These are phyloP conservation scores for Pulveroboletus ravenelii DNA, from an alignment of 768 basidiomycete genomes.

Conservation along the genomic window DNA sequence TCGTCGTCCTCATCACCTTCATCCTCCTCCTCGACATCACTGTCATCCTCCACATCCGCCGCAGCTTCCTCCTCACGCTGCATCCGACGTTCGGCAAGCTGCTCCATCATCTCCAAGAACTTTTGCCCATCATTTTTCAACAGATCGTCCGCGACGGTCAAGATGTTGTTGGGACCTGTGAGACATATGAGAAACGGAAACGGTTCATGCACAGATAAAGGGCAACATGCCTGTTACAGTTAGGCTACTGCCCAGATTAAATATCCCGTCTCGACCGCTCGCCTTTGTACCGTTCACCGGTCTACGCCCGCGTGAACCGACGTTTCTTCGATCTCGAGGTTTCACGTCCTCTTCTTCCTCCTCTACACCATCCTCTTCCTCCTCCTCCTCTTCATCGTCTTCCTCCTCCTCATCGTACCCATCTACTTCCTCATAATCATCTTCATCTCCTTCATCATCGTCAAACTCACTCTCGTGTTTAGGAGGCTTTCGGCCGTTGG, in stretches of 20 bases:
- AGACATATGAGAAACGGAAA: slow-evolving; percentile 21
- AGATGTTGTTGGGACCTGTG: slow-evolving; percentile 83
- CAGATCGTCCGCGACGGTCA: slow-evolving; percentile 97
- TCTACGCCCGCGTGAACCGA: slow-evolving; percentile 35
- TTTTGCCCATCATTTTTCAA: slow-evolving; percentile 98
- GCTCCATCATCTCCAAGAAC: slow-evolving; percentile 99
- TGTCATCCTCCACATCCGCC: slow-evolving; percentile 57
- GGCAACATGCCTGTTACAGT: slow-evolving; percentile 68
- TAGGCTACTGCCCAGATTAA: slow-evolving; percentile 76
- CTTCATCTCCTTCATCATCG: slow-evolving; percentile 57
- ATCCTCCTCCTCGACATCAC: slow-evolving; percentile 56
- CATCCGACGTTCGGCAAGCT: slow-evolving; percentile 91
- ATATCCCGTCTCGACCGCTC: slow-evolving; percentile 59
- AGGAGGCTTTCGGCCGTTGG: slow-evolving; percentile 38
- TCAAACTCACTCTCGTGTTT: slow-evolving; percentile 63
- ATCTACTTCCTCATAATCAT: slow-evolving; percentile 50
- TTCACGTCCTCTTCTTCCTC: slow-evolving; percentile 52
- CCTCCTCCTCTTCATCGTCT: slow-evolving; percentile 63
- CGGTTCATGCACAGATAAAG: slow-evolving; percentile 8
- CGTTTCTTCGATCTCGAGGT: slow-evolving; percentile 34
- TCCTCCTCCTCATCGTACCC: slow-evolving; percentile 61
- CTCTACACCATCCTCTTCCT: slow-evolving; percentile 62
- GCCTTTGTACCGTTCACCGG: slow-evolving; percentile 42
- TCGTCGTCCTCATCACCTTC: slow-evolving; percentile 61
- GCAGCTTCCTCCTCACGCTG: slow-evolving; percentile 76